Percentiles rank a stretch among this genome's conserved stretches.
Conservation (phyloP, 139 green algal species). For the Desmodesmus armatus region DNA sequence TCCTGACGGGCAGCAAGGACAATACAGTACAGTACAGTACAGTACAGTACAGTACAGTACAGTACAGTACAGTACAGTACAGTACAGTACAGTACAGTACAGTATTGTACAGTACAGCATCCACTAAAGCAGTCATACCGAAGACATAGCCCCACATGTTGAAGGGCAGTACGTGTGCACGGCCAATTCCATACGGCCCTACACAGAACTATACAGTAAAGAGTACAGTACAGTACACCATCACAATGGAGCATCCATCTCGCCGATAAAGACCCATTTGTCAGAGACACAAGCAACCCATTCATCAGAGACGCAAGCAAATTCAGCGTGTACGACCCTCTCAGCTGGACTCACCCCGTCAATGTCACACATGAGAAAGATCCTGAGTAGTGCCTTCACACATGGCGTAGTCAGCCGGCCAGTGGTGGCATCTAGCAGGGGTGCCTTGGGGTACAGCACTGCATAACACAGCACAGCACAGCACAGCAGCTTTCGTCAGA, state of each 20-base stretch:
- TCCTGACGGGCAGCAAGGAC: conserved; percentile 55
- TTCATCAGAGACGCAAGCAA: no score
- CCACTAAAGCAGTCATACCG: neutral
- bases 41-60: neutral
- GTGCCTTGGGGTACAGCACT: conserved; percentile 84
- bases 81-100: neutral
- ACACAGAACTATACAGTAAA: no score
- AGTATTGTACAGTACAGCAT: neutral
- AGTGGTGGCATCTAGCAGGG: conserved; percentile 74
- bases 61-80: neutral
- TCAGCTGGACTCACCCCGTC: conserved; percentile 65
- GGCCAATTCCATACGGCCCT: no score
- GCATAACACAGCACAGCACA: no score
- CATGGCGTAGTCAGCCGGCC: conserved; percentile 72
- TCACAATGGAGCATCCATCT: no score
- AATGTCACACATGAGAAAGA: conserved; percentile 87
- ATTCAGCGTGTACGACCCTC: no score
- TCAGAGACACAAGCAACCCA: no score
- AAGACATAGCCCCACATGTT: no score
- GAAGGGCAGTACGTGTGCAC: no score
- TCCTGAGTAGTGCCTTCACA: conserved; percentile 78
- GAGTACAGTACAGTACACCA: no score
- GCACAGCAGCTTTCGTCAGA: no score
- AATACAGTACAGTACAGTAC: neutral
- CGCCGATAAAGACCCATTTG: no score